Base-by-base conservation (phyloP, 2,329 filamentous ascomycete genomes). In the Penicillium sclerotiorum region DNA sequence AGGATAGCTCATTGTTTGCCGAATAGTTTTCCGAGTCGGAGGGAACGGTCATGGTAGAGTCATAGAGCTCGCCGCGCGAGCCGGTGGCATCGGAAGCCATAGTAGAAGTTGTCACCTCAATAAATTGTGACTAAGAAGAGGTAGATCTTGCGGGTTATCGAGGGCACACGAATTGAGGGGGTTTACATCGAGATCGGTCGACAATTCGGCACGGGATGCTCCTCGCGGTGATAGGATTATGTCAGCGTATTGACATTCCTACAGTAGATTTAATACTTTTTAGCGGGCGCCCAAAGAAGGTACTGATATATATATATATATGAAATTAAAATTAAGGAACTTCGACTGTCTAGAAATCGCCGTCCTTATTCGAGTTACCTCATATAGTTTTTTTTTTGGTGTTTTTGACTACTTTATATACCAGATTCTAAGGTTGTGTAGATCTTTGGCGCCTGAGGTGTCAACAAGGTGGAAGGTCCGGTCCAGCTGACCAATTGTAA, bases 11-110 rank as follows among this genome's bases (percentile, higher is more conserved):
- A 48, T 72, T 64, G 58, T 72, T 67, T 53, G 73, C 57, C 5
- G 74, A 76, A 57, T 76, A 77, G 57, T 72, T 73, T 56, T 77
- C 74, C 20, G 74, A 77, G 55, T 77, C 74, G n/a, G 74, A 77
- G 40, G 73, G 74, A 43, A 77, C 68, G 3, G 73, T 77, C 52
- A 73, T 45, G 28, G 69, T 61, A n/a, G 72, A 74, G 53, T 74
- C 72, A 53, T 69, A 73, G 44, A 74, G 69, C 57, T 72, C 72
- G 54, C 64, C 63, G 36, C 61, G 60, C 48, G 69, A 65, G 58
- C 55, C 51, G 45, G 60, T 52, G 42, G 65, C 56, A 39, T 70
- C 63, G 42, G 68, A 66, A 44, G 69, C 61, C 67, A 70, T 73
- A 49, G 37, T 54, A 51, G 52, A 45, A 13, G n/a, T n/a, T 23